phyloP scores from a whole-genome alignment of 768 basidiomycete genomes.

The Lepiota venenata region DNA sequence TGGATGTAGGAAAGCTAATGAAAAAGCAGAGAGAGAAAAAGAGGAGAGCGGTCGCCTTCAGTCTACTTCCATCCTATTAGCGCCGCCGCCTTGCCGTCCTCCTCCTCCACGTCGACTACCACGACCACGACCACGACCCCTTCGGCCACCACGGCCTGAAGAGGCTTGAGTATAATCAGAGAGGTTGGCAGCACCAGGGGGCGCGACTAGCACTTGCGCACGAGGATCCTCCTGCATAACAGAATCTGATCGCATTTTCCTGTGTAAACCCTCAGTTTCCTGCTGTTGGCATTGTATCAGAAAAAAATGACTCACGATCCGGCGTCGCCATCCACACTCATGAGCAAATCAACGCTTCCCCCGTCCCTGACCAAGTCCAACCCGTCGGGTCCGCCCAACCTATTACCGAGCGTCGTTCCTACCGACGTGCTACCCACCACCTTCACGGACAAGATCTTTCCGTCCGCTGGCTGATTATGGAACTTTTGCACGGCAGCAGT shows the following conservation, averaged over 20 bases:
- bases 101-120: constrained; percentile 33
- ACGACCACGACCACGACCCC: constrained; percentile 35
- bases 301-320: constrained; percentile 49
- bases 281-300: background rate
- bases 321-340: constrained; percentile 42
- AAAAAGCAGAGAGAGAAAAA: constrained; percentile 13
- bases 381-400: constrained; percentile 53
- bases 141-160: constrained; percentile 20
- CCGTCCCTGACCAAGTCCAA: constrained; percentile 51
- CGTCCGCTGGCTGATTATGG: constrained; percentile 80
- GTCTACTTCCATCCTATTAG: constrained; percentile 52
- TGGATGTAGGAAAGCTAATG: constrained; percentile 11
- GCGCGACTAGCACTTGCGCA: constrained; percentile 63
- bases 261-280: constrained; percentile 23
- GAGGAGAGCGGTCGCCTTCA: constrained; percentile 20
- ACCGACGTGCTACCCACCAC: constrained; percentile 54
- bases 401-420: constrained; percentile 49
- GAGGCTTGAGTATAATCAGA: constrained; percentile 43
- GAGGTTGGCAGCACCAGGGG: constrained; percentile 55
- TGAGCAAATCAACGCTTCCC: constrained; percentile 57
- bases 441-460: constrained; percentile 63
- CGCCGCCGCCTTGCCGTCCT: constrained; percentile 32
- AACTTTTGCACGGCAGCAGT: constrained; percentile 69
- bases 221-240: constrained; percentile 61
- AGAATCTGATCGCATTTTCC: constrained; percentile 85